Conservation (phyloP, 352 stramenopile genomes). For the Phytophthora fragariaefolia region DNA sequence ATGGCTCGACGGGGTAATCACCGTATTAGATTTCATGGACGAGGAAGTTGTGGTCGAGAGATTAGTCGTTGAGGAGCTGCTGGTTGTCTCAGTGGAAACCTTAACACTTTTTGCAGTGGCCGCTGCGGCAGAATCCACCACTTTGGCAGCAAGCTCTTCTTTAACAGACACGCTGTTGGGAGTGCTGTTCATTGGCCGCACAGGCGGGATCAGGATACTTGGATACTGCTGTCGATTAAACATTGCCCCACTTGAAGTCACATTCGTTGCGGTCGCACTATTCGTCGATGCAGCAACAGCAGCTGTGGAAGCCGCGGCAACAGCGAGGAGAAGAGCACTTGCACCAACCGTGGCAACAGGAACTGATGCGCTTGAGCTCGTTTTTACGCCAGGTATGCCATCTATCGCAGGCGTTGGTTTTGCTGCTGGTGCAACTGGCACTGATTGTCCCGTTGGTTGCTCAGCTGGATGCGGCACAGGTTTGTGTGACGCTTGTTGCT, state of each 20-base stretch:
- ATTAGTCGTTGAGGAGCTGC: conserved; percentile 1
- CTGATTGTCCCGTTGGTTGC: conserved; percentile 7
- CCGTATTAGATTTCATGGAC: conserved; percentile 3
- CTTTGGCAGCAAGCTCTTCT: conserved; percentile 12
- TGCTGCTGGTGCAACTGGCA: conserved; percentile 9
- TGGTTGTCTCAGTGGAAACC: conserved; percentile 4
- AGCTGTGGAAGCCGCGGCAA: conserved; percentile 17
- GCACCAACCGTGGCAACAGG: conserved; percentile 15
- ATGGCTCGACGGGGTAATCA: neutral
- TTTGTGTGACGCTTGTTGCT: conserved; percentile 18
- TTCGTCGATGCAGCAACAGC: conserved; percentile 16
- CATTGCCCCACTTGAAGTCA: conserved; percentile 30
- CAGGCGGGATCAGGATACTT: conserved; percentile 61
- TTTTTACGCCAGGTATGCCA: conserved; percentile 3
- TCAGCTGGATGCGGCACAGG: conserved; percentile 2
- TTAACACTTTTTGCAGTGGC: conserved; percentile 12
- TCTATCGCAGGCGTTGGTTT: conserved; percentile 8
- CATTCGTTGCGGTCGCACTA: conserved; percentile 11
- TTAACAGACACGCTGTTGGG: conserved; percentile 26
- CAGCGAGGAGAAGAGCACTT: conserved; percentile 31
- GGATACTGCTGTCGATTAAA: conserved; percentile 63
- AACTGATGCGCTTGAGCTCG: neutral
- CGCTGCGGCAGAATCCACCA: neutral
- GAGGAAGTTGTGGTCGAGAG: neutral
- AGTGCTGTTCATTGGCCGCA: conserved; percentile 13